These are phyloP conservation scores for Polyplosphaeria fusca DNA, from an alignment of 495 filamentous ascomycete genomes.

Conservation along the genomic window DNA sequence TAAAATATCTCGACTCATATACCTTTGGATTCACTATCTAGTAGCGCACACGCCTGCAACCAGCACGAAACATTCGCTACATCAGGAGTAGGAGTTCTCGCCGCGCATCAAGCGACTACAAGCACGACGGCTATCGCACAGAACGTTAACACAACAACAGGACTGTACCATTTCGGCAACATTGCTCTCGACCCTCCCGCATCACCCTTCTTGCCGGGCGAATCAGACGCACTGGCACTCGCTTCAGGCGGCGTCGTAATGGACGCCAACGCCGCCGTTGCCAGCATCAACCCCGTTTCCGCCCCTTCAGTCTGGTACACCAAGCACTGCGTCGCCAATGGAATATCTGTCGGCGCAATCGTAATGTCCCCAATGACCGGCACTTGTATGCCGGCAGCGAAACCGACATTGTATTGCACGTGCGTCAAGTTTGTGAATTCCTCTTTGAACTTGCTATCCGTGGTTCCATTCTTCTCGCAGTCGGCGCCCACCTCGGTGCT, in stretches of 20 bases:
- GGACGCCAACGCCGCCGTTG: not conserved
- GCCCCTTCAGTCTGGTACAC: not conserved
- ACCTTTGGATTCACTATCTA: no score
- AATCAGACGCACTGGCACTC: not conserved
- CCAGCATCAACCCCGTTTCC: not conserved
- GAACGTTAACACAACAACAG: no score
- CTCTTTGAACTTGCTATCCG: not conserved
- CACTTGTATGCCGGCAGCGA: not conserved
- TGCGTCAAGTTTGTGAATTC: not conserved
- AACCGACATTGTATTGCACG: not conserved
- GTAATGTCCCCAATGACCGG: not conserved
- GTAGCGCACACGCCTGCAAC: no score
- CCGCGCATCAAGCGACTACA: no score
- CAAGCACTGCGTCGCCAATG: not conserved
- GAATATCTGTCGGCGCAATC: not conserved
- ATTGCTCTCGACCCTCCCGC: no score
- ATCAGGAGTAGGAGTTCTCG: no score
- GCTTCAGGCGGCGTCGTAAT: not conserved
- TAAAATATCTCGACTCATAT: no score
- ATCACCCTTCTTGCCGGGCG: not conserved
- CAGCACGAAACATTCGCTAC: no score
- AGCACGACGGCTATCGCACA: no score
- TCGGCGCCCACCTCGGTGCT: not conserved
- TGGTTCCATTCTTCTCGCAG: not conserved
- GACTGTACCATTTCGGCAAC: no score